Evolutionary conservation across 1,284 basidiomycete species (phyloP), one percentile per base, ranked within the genome.

Genomic region (Fomes fomentarius): DNA sequence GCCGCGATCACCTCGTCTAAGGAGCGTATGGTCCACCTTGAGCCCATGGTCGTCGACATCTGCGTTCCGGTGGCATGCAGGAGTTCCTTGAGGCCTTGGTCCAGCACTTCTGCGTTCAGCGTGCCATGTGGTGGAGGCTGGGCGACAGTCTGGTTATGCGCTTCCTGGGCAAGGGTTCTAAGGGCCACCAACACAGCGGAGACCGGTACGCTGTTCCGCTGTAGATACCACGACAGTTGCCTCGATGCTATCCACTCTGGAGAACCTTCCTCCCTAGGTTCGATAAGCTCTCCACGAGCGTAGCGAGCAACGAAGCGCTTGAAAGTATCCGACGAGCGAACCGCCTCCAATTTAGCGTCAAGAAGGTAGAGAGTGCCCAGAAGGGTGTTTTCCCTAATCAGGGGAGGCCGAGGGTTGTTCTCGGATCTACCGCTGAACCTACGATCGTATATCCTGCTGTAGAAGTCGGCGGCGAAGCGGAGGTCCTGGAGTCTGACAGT

Each of bases 381-480:
- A 2, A 89, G 76, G 0, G 89, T 85, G 45, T 79, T 84, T 64
- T 88, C 84, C 14, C 89, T 77, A 30, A 93, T 75, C 22, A 93
- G 76, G 0, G 87, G 77, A 0, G 85, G 78, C 6, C 89, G 77
- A 1, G 75, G 69, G 56, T 85, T 86, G 62, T 83, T 83, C 61
- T 89, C 87, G 7, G 75, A 53, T 19, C 78, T 75, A 2, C 88
- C 87, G 58, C 84, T 85, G 70, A 90, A 89, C 25, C 83, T 77
- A 37, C 84, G 75, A 17, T 89, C 86, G 66, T 82, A 91, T 2
- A 90, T 77, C 60, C 82, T 85, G 63, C 76, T 76, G 63, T 92
- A 92, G 66, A 91, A 93, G 62, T 90, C 87, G 21, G 79, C 76
- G 0, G 81, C 78, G 63, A 89, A 89, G 25, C 83, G 77, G 5